These are phyloP conservation scores for Boechera retrofracta DNA, from an alignment of 345 rosid genomes.

Conservation along the genomic window DNA sequence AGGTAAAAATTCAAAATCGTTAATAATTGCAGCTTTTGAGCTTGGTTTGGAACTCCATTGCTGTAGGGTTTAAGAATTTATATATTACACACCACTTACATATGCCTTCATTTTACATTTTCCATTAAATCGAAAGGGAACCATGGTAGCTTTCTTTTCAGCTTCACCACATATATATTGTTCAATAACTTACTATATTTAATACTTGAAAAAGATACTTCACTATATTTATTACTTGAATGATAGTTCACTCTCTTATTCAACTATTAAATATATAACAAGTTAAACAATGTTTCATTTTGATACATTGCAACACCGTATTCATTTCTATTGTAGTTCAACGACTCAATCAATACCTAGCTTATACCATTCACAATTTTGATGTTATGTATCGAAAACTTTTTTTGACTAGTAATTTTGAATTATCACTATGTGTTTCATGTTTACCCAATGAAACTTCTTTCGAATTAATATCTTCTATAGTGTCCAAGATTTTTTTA, in stretches of 20 bases:
- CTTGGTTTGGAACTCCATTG: too few relatives aligned
- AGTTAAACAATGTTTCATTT: not conserved
- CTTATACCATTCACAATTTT: not conserved
- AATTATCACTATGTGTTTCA: not conserved
- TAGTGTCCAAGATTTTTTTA: not conserved
- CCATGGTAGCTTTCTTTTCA: too few relatives aligned
- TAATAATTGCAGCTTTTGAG: too few relatives aligned
- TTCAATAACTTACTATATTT: slow-evolving; percentile 6
- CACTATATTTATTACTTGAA: slow-evolving; percentile 17
- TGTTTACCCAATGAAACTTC: slow-evolving; percentile 2
- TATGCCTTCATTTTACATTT: not conserved
- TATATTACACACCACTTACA: too few relatives aligned
- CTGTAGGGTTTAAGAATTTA: too few relatives aligned
- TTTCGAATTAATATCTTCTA: not conserved
- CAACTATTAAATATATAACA: slow-evolving; percentile 3
- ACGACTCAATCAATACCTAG: not conserved
- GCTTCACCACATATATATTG: too few relatives aligned
- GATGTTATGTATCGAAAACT: not conserved
- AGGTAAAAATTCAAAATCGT: too few relatives aligned
- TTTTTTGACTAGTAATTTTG: not conserved
- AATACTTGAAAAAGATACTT: slow-evolving; percentile 8
- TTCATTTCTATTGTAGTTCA: not conserved
- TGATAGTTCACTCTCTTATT: not conserved
- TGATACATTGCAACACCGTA: not conserved
- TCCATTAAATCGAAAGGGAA: too few relatives aligned